Conservation (phyloP, 352 stramenopile species). For the Phytophthora parvispora region DNA sequence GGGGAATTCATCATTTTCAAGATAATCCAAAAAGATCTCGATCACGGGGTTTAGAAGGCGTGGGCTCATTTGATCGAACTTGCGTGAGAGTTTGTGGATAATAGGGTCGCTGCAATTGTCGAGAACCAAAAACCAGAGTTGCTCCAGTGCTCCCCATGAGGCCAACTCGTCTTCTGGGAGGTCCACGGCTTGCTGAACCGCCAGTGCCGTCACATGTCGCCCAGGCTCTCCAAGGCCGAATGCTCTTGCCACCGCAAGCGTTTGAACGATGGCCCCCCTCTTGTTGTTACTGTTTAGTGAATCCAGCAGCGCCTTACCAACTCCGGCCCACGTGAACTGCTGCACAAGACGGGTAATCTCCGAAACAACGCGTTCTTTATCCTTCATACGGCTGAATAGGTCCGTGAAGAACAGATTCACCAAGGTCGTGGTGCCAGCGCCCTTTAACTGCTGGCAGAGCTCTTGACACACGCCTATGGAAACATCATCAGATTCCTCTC, state of each 20-base stretch:
- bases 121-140: background rate
- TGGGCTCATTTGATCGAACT: background rate
- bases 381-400: conserved; percentile 3
- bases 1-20: background rate
- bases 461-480: background rate
- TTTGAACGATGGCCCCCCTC: background rate
- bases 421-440: background rate
- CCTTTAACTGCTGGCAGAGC: background rate
- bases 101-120: background rate
- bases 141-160: background rate
- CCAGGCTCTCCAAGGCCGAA: background rate
- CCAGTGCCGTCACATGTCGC: background rate
- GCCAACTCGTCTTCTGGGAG: background rate
- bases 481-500: background rate
- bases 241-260: background rate
- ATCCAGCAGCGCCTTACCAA: conserved; percentile 8
- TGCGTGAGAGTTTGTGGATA: background rate
- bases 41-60: background rate
- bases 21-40: background rate
- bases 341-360: background rate
- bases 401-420: background rate
- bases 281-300: background rate
- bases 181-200: background rate
- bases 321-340: conserved; percentile 20
- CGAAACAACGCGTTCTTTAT: background rate